phyloP scores from a whole-genome alignment of 257 asterid species.

The Schizonepeta tenuifolia region DNA sequence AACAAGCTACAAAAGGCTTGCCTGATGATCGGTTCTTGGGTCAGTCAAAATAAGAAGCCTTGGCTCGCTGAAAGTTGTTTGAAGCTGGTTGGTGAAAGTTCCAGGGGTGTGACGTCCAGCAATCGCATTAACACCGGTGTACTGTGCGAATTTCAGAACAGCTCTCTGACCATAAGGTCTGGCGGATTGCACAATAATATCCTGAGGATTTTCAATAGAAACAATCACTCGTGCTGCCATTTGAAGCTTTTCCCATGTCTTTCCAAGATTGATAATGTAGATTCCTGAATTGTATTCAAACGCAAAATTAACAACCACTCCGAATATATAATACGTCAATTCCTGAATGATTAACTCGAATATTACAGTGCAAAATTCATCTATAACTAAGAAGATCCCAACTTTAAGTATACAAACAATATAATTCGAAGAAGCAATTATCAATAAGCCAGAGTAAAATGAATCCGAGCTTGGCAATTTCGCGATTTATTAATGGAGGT shows the following conservation, averaged over 20 bases:
- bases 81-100: conserved; percentile 48
- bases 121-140: conserved; percentile 48
- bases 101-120: conserved; percentile 62
- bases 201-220: conserved; percentile 51
- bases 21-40: conserved; percentile 56
- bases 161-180: conserved; percentile 57
- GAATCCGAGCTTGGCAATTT: too few relatives aligned
- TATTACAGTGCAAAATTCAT: too few relatives aligned
- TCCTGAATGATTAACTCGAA: too few relatives aligned
- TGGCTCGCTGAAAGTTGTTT: conserved; percentile 51
- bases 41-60: conserved; percentile 48
- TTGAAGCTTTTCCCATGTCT: conserved; percentile 53
- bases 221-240: conserved; percentile 55
- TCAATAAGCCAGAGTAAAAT: too few relatives aligned
- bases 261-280: conserved; percentile 50
- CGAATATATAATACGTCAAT: too few relatives aligned
- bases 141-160: conserved; percentile 51
- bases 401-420: too few relatives aligned
- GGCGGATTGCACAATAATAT: conserved; percentile 55
- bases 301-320: neutral
- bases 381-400: too few relatives aligned
- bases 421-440: too few relatives aligned
- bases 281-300: conserved; percentile 35
- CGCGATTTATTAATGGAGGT: too few relatives aligned
- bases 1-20: neutral